Evolutionary conservation across 768 basidiomycete genomes (phyloP), one percentile per base, ranked within the genome.

Genomic region (Podaxis sp.): DNA sequence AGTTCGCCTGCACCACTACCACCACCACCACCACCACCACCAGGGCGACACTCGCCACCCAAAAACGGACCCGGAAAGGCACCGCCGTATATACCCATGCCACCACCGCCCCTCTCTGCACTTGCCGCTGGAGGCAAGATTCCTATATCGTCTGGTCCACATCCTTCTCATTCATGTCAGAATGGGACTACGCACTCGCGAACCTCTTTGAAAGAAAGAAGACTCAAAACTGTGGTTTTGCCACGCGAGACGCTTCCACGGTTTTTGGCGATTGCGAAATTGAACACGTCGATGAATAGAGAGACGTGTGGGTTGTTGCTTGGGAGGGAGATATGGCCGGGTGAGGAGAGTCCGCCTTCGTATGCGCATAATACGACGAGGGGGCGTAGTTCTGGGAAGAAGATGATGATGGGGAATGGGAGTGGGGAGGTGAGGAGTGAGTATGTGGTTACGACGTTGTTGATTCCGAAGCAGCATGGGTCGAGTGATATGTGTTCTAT

Each of bases 401-500:
- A 23, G 21, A 13, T 35, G n/a, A 14, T 23, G 9, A 23, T 23
- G 23, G 23, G 23, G 23, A 36, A 28, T 54, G 13, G 16, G 7
- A 9, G 14, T 52, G 35, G 35, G 37, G 37, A 37, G 14, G 9
- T 32, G 32, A 84, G 83, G 28, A 78, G 77, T 67, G 85, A 82
- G 70, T 93, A 75, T 66, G 72, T 83, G 2, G 90, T 95, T n/a
- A 87, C 91, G 58, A 90, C 88, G 51, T 71, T 96, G 68, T 73
- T 96, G 68, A 87, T 96, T 16, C 94, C 94, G n/a, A 90, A 84
- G 71, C 94, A 96, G 68, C 87, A 86, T 61, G 88, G 90, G 61
- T 93, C 92, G 63, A 86, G 88, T 61, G 92, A 96, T 74, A 93
- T 92, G n/a, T 96, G 94, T 71, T 86, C 87, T 35, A 95, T 94